These are phyloP conservation scores for Debaryomyces fabryi DNA, from an alignment of 1,139 yeast species.

Conservation along the genomic window DNA sequence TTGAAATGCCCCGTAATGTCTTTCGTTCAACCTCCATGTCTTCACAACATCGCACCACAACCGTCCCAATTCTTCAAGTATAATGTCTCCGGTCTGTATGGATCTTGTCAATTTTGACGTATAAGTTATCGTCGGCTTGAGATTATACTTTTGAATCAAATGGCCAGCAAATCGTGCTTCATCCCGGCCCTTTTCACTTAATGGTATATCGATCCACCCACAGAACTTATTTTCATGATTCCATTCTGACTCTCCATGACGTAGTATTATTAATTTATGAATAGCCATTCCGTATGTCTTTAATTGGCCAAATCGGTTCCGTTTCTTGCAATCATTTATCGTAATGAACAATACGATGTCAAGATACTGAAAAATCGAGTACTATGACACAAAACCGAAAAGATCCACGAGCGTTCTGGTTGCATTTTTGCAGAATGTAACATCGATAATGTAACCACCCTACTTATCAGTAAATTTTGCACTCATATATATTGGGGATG, in stretches of 20 bases:
- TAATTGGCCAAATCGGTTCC: neutral
- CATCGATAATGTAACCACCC: slow-evolving; percentile 7
- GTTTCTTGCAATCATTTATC: neutral
- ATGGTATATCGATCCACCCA: slow-evolving; percentile 80
- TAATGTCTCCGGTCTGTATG: slow-evolving; percentile 65
- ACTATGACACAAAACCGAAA: neutral
- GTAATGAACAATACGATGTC: neutral
- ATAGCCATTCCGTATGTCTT: slow-evolving; percentile 9
- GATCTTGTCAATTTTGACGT: slow-evolving; percentile 70
- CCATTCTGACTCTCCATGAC: slow-evolving; percentile 81
- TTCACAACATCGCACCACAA: slow-evolving; percentile 53
- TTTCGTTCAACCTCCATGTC: slow-evolving; percentile 75
- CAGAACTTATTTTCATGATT: slow-evolving; percentile 72
- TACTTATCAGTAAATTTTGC: neutral
- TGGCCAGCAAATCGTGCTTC: slow-evolving; percentile 67
- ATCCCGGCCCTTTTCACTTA: slow-evolving; percentile 59
- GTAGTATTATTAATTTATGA: slow-evolving; percentile 52
- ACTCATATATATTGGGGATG: neutral
- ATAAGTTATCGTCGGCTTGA: slow-evolving; percentile 58
- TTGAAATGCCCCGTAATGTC: slow-evolving; percentile 79
- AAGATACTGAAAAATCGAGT: neutral
- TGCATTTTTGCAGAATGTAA: slow-evolving; percentile 8
- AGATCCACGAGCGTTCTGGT: neutral
- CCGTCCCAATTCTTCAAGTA: slow-evolving; percentile 48
- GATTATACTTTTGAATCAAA: slow-evolving; percentile 41